phyloP scores from a whole-genome alignment of 2,329 filamentous ascomycete genomes.

The Scopulariopsis brevicaulis region DNA sequence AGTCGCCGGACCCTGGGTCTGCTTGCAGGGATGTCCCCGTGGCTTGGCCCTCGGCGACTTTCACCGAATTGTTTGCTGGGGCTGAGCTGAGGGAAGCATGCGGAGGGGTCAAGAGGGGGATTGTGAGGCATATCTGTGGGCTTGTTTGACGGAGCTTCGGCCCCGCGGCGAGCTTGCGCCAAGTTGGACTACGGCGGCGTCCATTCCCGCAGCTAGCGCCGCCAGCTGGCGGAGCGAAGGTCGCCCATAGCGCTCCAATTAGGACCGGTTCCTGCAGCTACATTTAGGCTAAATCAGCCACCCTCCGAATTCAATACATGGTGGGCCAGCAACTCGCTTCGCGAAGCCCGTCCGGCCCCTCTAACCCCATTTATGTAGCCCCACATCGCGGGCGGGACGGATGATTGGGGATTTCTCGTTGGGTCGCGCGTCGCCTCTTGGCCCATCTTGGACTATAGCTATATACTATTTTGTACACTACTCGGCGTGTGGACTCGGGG shows the following conservation, averaged over 20 bases:
- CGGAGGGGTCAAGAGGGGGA: too few species aligned
- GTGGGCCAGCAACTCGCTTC: not conserved
- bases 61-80: too few species aligned
- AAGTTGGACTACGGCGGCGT: not conserved
- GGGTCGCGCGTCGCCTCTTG: not conserved
- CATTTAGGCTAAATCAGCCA: not conserved
- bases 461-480: too few species aligned
- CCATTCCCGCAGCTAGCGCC: not conserved
- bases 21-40: too few species aligned
- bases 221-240: not conserved
- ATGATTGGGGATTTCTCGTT: not conserved
- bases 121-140: too few species aligned
- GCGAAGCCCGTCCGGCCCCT: not conserved
- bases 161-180: not conserved
- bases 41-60: too few species aligned
- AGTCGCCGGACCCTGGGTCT: too few species aligned
- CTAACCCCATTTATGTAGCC: not conserved
- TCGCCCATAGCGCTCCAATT: not conserved
- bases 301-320: not conserved
- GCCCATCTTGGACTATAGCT: not conserved
- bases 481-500: too few species aligned
- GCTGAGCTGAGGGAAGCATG: too few species aligned
- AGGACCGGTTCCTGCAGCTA: not conserved
- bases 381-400: not conserved
- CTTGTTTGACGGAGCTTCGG: too few species aligned